These are phyloP conservation scores for Ramularia collo-cygni DNA, from an alignment of 2,329 filamentous ascomycete species.

Conservation along the genomic window DNA sequence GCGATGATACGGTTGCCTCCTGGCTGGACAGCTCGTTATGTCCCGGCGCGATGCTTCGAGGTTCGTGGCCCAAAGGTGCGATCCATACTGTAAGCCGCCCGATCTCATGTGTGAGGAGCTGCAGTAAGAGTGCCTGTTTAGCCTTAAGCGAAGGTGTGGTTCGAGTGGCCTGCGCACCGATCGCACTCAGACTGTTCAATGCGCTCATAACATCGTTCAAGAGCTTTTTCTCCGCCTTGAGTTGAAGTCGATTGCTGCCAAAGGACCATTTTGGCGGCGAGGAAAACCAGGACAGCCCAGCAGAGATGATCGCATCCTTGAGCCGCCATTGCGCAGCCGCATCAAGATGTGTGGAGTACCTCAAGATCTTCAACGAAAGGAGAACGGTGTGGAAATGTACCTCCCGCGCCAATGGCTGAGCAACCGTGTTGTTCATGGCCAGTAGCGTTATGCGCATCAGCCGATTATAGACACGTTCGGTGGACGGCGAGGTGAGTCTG, in stretches of 20 bases:
- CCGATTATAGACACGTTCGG: slow-evolving; percentile 73
- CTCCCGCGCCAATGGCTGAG: slow-evolving; percentile 84
- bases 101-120: slow-evolving; percentile 79
- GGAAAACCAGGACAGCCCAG: slow-evolving; percentile 82
- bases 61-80: slow-evolving; percentile 64
- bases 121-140: slow-evolving; percentile 76
- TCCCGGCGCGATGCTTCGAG: slow-evolving; percentile 21
- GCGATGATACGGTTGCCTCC: slow-evolving; percentile 31
- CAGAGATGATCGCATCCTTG: slow-evolving; percentile 83
- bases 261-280: slow-evolving; percentile 84
- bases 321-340: slow-evolving; percentile 68
- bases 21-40: slow-evolving; percentile 37
- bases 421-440: slow-evolving; percentile 61
- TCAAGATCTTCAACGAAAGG: slow-evolving; percentile 72
- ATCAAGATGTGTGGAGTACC: slow-evolving; percentile 58
- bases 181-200: slow-evolving; percentile 57
- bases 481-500: slow-evolving; percentile 74
- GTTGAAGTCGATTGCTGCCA: slow-evolving; percentile 84
- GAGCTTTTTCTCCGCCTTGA: slow-evolving; percentile 85
- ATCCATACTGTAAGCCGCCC: slow-evolving; percentile 83
- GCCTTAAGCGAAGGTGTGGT: slow-evolving; percentile 60
- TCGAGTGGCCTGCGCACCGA: slow-evolving; percentile 44
- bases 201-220: slow-evolving; percentile 66
- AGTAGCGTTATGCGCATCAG: slow-evolving; percentile 73
- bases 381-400: slow-evolving; percentile 84